Conservation (phyloP, 495 filamentous ascomycete species). For the Penicillium salamii region DNA sequence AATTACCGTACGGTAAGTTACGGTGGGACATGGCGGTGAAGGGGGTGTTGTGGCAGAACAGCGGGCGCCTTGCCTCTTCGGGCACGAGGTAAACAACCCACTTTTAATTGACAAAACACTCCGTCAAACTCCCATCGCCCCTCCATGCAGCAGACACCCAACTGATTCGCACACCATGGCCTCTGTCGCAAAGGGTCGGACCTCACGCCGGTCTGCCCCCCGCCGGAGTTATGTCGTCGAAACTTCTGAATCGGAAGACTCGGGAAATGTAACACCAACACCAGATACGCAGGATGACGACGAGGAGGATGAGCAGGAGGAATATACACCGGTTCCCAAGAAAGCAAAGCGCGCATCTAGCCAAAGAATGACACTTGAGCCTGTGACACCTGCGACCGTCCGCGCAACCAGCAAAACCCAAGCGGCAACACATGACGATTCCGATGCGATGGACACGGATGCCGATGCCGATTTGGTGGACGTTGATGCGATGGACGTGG, state of each 20-base stretch:
- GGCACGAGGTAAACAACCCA: slow-evolving; percentile 48
- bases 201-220: slow-evolving; percentile 70
- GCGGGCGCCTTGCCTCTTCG: slow-evolving; percentile 33
- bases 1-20: slow-evolving; percentile 24
- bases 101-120: slow-evolving; percentile 30
- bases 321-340: slow-evolving; percentile 72
- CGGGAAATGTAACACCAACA: slow-evolving; percentile 52
- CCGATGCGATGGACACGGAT: slow-evolving; percentile 28
- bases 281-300: slow-evolving; percentile 40
- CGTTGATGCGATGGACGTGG: slow-evolving; percentile 11
- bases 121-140: slow-evolving; percentile 19
- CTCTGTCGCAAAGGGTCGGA: slow-evolving; percentile 63
- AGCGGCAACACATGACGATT: slow-evolving; percentile 29
- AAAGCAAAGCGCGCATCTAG: slow-evolving; percentile 45
- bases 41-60: slow-evolving; percentile 39
- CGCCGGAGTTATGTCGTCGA: slow-evolving; percentile 70
- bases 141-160: slow-evolving; percentile 26
- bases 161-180: slow-evolving; percentile 45
- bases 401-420: slow-evolving; percentile 34
- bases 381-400: slow-evolving; percentile 41
- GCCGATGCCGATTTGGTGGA: slow-evolving; percentile 30
- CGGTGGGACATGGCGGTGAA: slow-evolving; percentile 26
- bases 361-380: slow-evolving; percentile 58
- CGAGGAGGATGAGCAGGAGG: slow-evolving; percentile 68
- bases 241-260: slow-evolving; percentile 63